Evolutionary conservation across 345 rosid species (phyloP).

Genomic region (Linum lewisii): DNA sequence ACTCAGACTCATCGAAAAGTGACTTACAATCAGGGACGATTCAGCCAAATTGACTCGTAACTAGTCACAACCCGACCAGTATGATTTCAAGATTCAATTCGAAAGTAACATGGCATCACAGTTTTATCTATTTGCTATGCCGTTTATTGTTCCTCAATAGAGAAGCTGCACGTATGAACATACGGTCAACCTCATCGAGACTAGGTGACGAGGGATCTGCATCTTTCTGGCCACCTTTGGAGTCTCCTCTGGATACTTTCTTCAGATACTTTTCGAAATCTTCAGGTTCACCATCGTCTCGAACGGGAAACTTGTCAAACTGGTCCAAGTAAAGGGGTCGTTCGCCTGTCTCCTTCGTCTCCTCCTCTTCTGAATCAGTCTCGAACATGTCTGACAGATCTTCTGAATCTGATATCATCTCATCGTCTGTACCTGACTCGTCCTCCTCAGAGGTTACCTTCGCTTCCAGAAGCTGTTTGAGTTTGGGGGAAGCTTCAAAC

Average conservation of each 20-base stretch:
- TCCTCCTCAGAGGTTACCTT: constrained; percentile 39
- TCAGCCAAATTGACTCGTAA: no score
- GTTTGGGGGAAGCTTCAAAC: constrained; percentile 27
- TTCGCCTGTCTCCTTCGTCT: constrained; percentile 34
- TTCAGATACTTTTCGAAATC: constrained; percentile 45
- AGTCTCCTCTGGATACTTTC: constrained; percentile 24
- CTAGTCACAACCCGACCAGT: no score
- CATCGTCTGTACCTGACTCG: constrained; percentile 30
- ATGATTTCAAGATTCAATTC: no score
- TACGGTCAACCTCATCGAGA: constrained; percentile 68
- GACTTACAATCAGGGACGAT: no score
- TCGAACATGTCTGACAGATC: constrained; percentile 79
- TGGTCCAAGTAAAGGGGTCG: constrained; percentile 53
- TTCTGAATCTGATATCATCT: constrained; percentile 50
- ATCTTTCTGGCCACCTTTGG: constrained; percentile 23
- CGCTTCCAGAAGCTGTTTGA: constrained; percentile 39
- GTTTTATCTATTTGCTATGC: not conserved
- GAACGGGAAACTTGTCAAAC: constrained; percentile 59
- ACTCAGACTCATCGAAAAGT: no score
- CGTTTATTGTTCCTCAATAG: constrained; percentile 57
- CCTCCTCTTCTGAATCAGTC: constrained; percentile 68
- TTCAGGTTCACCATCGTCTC: constrained; percentile 33
- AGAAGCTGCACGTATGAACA: constrained; percentile 77
- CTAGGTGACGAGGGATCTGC: constrained; percentile 41
- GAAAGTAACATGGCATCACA: no score